These are phyloP conservation scores for Pestalotiopsis sp. DNA, from an alignment of 2,329 filamentous ascomycete species.

Conservation along the genomic window DNA sequence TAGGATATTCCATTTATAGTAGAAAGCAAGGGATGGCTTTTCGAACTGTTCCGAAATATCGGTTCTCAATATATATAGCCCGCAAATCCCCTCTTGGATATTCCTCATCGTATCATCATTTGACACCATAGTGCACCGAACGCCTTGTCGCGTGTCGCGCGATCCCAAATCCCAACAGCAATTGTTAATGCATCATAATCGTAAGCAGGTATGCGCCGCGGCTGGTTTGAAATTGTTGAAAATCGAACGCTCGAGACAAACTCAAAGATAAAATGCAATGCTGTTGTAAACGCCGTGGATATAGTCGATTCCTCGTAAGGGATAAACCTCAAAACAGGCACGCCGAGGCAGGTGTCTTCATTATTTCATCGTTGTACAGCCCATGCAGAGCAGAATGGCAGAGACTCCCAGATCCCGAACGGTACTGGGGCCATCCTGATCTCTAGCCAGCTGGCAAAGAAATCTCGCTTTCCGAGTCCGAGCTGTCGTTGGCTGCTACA, in stretches of 20 bases:
- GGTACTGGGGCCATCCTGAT: neutral
- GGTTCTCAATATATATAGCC: constrained; percentile 1
- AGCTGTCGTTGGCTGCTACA: constrained; percentile 51
- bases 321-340: neutral
- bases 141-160: neutral
- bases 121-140: constrained; percentile 1
- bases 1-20: constrained; percentile 1
- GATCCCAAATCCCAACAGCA: constrained; percentile 16
- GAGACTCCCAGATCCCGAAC: neutral
- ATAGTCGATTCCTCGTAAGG: neutral
- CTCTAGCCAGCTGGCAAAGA: constrained; percentile 41
- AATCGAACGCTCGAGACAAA: neutral
- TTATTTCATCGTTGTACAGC: neutral
- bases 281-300: neutral
- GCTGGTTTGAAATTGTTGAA: neutral
- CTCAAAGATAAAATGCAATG: neutral
- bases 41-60: neutral
- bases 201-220: constrained; percentile 1
- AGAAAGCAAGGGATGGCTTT: constrained; percentile 4
- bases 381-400: neutral
- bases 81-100: neutral
- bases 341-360: neutral
- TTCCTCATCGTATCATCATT: neutral
- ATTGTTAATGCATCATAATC: constrained; percentile 18
- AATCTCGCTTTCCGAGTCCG: constrained; percentile 62